Percentiles rank a stretch among this genome's conserved stretches.
Evolutionary conservation across 202 grass and related monocot genomes (phyloP).

Genomic region (Saccharum hybrid): DNA sequence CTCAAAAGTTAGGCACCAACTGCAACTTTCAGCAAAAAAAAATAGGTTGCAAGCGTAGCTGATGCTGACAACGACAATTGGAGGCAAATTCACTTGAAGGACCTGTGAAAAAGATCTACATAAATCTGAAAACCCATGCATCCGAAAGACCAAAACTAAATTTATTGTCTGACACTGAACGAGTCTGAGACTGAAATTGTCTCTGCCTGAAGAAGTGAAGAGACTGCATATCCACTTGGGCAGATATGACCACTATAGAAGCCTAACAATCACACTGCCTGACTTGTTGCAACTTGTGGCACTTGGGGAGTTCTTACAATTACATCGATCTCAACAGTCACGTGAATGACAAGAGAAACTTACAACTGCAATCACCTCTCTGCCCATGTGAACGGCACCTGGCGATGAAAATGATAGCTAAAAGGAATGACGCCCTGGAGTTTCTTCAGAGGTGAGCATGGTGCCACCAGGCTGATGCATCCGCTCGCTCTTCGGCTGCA

Average conservation of each 20-base stretch:
- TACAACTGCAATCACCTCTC: conserved; percentile 22
- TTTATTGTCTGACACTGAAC: neutral
- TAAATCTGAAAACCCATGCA: neutral
- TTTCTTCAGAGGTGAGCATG: conserved; percentile 28
- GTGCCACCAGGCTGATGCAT: neutral
- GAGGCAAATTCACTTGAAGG: neutral
- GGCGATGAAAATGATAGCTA: conserved; percentile 15
- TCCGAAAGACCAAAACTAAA: neutral
- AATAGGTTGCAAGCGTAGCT: neutral
- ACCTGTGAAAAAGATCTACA: neutral
- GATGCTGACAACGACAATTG: neutral
- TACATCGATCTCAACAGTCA: conserved; percentile 29
- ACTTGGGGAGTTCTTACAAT: conserved; percentile 2
- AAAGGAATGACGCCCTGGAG: neutral
- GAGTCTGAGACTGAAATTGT: neutral
- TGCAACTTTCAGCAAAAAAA: neutral
- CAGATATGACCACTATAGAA: neutral
- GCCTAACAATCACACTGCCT: neutral
- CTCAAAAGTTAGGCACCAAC: neutral
- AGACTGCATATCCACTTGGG: too few species aligned
- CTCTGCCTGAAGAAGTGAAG: neutral
- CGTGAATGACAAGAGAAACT: neutral
- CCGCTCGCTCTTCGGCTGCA: conserved; percentile 21
- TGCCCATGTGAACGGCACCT: conserved; percentile 33
- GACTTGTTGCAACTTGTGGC: conserved; percentile 9